Conservation (phyloP, 1,284 basidiomycete species). For the Boletus mariae region DNA sequence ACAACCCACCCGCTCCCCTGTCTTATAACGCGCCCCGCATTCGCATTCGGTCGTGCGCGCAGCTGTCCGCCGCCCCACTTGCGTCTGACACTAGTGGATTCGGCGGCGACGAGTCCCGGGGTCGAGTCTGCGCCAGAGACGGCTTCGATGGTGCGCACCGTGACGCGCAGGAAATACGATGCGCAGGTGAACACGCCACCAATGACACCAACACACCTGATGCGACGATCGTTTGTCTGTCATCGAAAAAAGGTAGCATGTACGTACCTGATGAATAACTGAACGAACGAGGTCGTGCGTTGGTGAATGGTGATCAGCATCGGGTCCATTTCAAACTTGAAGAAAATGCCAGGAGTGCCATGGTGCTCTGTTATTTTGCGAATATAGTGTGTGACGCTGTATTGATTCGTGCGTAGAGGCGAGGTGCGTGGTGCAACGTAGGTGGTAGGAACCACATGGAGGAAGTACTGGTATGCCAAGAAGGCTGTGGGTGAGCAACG, state of each 20-base stretch:
- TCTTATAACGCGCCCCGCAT: constrained; percentile 29
- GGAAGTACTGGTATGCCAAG: constrained; percentile 93
- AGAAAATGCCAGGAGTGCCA: constrained; percentile 91
- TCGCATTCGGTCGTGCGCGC: constrained; percentile 36
- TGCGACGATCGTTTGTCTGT: background rate
- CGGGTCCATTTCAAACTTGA: constrained; percentile 96
- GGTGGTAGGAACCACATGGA: constrained; percentile 92
- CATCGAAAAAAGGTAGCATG: constrained; percentile 10
- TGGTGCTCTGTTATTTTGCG: constrained; percentile 72
- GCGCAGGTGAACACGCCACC: constrained; percentile 80
- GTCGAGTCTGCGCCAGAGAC: constrained; percentile 60
- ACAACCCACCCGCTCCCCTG: constrained; percentile 45
- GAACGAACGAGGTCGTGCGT: constrained; percentile 76
- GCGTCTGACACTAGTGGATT: constrained; percentile 50
- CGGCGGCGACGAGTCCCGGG: constrained; percentile 59
- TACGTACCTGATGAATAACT: constrained; percentile 76
- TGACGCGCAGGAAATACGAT: constrained; percentile 70
- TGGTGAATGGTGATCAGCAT: constrained; percentile 83
- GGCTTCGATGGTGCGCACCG: constrained; percentile 60
- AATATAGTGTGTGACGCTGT: constrained; percentile 93
- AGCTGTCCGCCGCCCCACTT: constrained; percentile 48
- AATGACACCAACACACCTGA: constrained; percentile 70
- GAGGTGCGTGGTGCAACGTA: constrained; percentile 70
- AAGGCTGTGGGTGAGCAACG: constrained; percentile 54
- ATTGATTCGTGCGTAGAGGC: constrained; percentile 84